phyloP scores from a whole-genome alignment of 176 grass and related monocot genomes.

The Chloris gayana region DNA sequence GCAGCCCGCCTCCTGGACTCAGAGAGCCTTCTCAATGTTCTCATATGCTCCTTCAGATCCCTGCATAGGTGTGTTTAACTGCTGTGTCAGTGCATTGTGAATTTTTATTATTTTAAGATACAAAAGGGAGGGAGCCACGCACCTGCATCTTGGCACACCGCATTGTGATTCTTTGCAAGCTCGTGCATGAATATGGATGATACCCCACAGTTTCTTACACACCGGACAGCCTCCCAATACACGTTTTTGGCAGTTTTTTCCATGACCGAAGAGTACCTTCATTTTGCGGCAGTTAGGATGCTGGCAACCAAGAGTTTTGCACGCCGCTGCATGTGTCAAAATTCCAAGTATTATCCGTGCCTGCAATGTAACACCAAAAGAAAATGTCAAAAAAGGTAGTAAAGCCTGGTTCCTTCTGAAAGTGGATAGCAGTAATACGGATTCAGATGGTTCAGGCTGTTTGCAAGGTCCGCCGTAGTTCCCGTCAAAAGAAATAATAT shows the following conservation, averaged over 20 bases:
- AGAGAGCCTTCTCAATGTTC: constrained; percentile 58
- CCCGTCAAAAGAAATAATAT: too few relatives aligned
- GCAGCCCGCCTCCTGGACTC: constrained; percentile 78
- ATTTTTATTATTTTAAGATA: background rate
- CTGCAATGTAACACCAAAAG: constrained; percentile 37
- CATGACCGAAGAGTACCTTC: constrained; percentile 63
- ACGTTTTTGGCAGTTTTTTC: constrained; percentile 34
- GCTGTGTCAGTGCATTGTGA: background rate
- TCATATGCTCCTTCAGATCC: constrained; percentile 51
- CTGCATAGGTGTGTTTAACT: constrained; percentile 10
- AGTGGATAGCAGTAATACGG: background rate
- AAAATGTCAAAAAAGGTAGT: constrained; percentile 11
- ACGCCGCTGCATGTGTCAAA: constrained; percentile 49
- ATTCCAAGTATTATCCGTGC: constrained; percentile 36
- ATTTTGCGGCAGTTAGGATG: constrained; percentile 52
- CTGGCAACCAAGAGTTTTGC: constrained; percentile 33
- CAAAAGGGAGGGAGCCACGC: background rate
- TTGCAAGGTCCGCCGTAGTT: too few relatives aligned
- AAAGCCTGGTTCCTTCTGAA: constrained; percentile 1
- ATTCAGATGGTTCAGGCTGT: too few relatives aligned
- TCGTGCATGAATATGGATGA: constrained; percentile 61
- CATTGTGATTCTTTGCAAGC: constrained; percentile 73
- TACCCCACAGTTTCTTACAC: constrained; percentile 53
- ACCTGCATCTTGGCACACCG: constrained; percentile 81
- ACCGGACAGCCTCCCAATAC: constrained; percentile 49